Conservation (phyloP, 1,284 basidiomycete genomes). For the Leccinum subspadiceum region DNA sequence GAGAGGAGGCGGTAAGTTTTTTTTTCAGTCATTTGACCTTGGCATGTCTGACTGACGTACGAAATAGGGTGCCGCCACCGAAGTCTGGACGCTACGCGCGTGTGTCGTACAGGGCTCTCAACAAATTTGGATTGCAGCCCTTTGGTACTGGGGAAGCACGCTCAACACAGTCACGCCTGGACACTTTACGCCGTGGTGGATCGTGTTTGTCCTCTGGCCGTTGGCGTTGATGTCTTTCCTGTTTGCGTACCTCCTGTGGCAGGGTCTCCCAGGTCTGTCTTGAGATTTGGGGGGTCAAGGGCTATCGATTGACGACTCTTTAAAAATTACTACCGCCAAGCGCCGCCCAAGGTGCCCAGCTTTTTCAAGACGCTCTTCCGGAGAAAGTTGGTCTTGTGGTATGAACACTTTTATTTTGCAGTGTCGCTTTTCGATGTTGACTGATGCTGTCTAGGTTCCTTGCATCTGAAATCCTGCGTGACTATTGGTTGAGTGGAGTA, state of each 20-base stretch:
- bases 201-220: constrained; percentile 82
- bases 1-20: constrained; percentile 81
- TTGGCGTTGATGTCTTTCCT: constrained; percentile 68
- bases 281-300: not conserved
- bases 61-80: constrained; percentile 78
- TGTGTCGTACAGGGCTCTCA: constrained; percentile 91
- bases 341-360: constrained; percentile 89
- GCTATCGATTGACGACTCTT: constrained; percentile 7
- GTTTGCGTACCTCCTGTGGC: constrained; percentile 81
- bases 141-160: constrained; percentile 93
- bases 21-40: not conserved
- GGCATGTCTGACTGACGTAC: constrained; percentile 11
- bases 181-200: constrained; percentile 74
- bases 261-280: constrained; percentile 75
- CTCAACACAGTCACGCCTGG: constrained; percentile 57
- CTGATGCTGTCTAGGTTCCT: constrained; percentile 53
- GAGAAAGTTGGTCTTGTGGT: constrained; percentile 86
- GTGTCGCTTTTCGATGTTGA: not conserved
- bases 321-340: constrained; percentile 80
- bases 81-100: constrained; percentile 87
- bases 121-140: constrained; percentile 88
- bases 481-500: constrained; percentile 92
- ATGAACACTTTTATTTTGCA: constrained; percentile 1
- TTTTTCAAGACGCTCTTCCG: constrained; percentile 87
- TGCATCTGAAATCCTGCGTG: constrained; percentile 81